A percentile compares a stretch with the other conserved stretches of the same genome.
Evolutionary conservation across 1,139 yeast species (phyloP).

Genomic region (Pichia sp.): DNA sequence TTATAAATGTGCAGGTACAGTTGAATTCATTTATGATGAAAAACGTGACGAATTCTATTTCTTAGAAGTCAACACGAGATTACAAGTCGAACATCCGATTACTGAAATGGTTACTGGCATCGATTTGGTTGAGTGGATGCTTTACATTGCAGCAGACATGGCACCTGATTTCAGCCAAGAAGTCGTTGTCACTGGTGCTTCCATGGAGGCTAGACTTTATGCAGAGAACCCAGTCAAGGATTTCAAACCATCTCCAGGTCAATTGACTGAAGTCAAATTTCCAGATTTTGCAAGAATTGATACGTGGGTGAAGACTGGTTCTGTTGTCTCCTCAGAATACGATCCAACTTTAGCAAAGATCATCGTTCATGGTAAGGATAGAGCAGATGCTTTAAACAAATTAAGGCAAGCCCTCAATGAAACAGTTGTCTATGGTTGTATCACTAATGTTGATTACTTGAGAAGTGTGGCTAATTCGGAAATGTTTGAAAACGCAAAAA

Average conservation of each 20-base stretch:
- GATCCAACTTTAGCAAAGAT: constrained; percentile 97
- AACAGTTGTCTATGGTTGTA: constrained; percentile 82
- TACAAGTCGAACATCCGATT: constrained; percentile 96
- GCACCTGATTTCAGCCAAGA: constrained; percentile 68
- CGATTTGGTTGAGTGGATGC: constrained; percentile 96
- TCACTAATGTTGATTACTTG: constrained; percentile 84
- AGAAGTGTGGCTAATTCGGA: constrained; percentile 75
- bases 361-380: constrained; percentile 85
- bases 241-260: constrained; percentile 95
- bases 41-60: constrained; percentile 83
- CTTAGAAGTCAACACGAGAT: constrained; percentile 91
- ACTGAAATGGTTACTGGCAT: constrained; percentile 93
- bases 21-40: constrained; percentile 89
- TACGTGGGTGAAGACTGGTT: constrained; percentile 89
- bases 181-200: constrained; percentile 67
- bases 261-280: constrained; percentile 73
- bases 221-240: constrained; percentile 97
- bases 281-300: constrained; percentile 91
- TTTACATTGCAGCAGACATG: constrained; percentile 79
- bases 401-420: constrained; percentile 77
- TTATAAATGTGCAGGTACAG: constrained; percentile 96
- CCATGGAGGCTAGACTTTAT: constrained; percentile 94
- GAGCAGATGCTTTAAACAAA: constrained; percentile 74
- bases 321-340: constrained; percentile 85
- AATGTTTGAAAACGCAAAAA: constrained; percentile 77